phyloP scores from a whole-genome alignment of 495 filamentous ascomycete species.

The Aspergillus sclerotiicarbonarius region DNA sequence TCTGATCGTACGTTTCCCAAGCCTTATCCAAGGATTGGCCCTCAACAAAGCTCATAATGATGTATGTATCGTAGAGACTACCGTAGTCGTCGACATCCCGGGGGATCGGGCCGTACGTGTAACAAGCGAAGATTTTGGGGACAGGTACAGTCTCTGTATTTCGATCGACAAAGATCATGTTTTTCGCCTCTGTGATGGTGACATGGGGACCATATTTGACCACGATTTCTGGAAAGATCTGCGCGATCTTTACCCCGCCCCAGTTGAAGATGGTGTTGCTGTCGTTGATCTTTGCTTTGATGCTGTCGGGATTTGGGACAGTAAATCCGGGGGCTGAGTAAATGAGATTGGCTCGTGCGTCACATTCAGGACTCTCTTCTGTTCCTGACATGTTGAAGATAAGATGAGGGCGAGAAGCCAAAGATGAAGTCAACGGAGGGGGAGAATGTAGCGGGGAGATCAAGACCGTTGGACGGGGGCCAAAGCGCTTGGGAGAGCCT shows the following conservation, averaged over 20 bases:
- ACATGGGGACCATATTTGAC: slow-evolving; percentile 25
- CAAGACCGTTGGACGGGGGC: no score
- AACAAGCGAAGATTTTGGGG: slow-evolving; percentile 28
- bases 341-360: slow-evolving; percentile 8
- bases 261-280: slow-evolving; percentile 14
- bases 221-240: slow-evolving; percentile 19
- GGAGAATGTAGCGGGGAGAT: no score
- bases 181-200: slow-evolving; percentile 24
- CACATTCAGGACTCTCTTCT: slow-evolving; percentile 1
- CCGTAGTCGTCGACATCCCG: slow-evolving; percentile 19
- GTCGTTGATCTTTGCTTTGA: slow-evolving; percentile 2
- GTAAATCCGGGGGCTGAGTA: slow-evolving; percentile 9
- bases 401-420: not conserved
- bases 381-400: slow-evolving; percentile 3
- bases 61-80: slow-evolving; percentile 25
- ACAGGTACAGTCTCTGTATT: slow-evolving; percentile 28
- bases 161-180: slow-evolving; percentile 26
- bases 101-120: slow-evolving; percentile 20
- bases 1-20: slow-evolving; percentile 18
- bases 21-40: slow-evolving; percentile 19
- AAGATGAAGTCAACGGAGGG: no score
- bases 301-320: slow-evolving; percentile 8
- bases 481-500: no score
- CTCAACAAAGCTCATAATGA: slow-evolving; percentile 32
- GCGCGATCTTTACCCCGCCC: slow-evolving; percentile 14